Base-by-base conservation (phyloP, 345 rosid species). In the Brassica juncea region DNA sequence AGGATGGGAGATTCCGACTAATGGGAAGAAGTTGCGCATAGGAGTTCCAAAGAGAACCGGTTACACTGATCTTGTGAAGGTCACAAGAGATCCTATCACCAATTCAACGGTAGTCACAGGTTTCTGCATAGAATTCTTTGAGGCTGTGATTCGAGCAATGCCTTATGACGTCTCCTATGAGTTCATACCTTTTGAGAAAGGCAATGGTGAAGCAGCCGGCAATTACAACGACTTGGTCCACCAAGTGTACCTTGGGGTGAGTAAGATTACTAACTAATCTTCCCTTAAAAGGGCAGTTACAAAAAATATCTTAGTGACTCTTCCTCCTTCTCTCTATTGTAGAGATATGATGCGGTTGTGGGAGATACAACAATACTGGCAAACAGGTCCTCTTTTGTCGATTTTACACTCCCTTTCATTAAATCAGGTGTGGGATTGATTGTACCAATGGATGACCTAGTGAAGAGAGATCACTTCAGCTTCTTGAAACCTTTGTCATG, bases 361-460 rank as follows among this genome's bases (percentile, higher is more conserved):
- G 97, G 92, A 67, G 98, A 93, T 72, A 66, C 67, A 0, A 86
- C 98, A 1, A 87, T 91, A 8, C 6, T 81, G 3, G 79, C 82
- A 0, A 86, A 89, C 2, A 88, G 97, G 47, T 88, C 94, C 5
- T 9, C 3, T 3, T 77, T 72, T 9, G 92, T 89, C 0, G 98
- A 93, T 9, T 93, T 89, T 66, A 86, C 94, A 1, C 28, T 90
- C 14, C 97, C 94, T 0, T 93, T 79, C 67, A 82, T 86, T 0
- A 85, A 86, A 65, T 86, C 94, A 1, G 97, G 93, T 0, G 92
- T 91, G 0, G 73, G 87, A 5, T 78, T 91, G 83, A 12, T 91
- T 0, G 90, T 79, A 5, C 86, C 85, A 0, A 39, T 86, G 3
- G 19, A 19, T 19, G 19, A 19, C 19, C 19, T 19, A 19, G 19